Percentiles rank a stretch among this genome's conserved stretches.
These are phyloP conservation scores for Trichoderma gracile DNA, from an alignment of 2,329 filamentous ascomycete species.

Conservation along the genomic window DNA sequence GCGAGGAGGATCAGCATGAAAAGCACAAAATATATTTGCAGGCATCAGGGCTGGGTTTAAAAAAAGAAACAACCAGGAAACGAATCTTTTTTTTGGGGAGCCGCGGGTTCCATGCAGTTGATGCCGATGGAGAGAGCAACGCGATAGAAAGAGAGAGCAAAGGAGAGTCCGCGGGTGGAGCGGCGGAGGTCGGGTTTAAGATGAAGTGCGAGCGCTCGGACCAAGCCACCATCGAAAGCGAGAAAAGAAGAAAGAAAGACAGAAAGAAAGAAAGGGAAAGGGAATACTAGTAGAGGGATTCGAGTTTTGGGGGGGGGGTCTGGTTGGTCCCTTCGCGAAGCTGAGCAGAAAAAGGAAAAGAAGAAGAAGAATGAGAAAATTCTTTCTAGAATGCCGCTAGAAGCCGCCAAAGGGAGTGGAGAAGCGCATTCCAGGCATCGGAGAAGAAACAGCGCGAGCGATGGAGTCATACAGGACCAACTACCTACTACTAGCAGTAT, in stretches of 20 bases:
- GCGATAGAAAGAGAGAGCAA: no score
- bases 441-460: not conserved
- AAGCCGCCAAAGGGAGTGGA: conserved; percentile 2
- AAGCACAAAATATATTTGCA: no score
- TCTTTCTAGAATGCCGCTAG: conserved; percentile 24
- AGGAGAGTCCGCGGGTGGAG: conserved; percentile 5
- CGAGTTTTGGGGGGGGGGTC: no score
- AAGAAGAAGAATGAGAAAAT: not conserved
- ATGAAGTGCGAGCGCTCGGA: conserved; percentile 13
- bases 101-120: not conserved
- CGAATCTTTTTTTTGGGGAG: no score
- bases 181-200: conserved; percentile 21
- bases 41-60: no score
- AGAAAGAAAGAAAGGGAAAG: not conserved
- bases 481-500: no score
- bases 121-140: no score
- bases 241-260: not conserved
- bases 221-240: not conserved
- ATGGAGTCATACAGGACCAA: no score
- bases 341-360: not conserved
- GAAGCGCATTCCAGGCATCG: not conserved
- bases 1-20: no score
- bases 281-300: no score
- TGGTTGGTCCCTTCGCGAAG: not conserved
- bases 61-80: no score